Percentiles rank a stretch among this genome's conserved stretches.
phyloP scores from a whole-genome alignment of 2,329 filamentous ascomycete species.

The Hymenoscyphus occultus region DNA sequence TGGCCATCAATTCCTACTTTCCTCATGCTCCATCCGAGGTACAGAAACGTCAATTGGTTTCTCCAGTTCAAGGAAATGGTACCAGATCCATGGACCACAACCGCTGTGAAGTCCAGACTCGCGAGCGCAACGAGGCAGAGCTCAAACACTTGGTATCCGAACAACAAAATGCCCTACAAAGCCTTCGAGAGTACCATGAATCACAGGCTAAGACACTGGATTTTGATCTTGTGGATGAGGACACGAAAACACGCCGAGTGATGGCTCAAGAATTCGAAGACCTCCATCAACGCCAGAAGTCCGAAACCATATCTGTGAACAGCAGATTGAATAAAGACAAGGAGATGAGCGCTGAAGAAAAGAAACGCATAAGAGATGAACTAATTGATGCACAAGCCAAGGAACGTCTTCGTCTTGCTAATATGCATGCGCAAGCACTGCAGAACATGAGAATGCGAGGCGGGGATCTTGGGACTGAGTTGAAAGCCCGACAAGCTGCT shows the following conservation, averaged over 20 bases:
- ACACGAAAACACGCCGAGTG: too few relatives aligned
- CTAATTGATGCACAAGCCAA: not conserved
- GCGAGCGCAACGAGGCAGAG: not conserved
- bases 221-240: not conserved
- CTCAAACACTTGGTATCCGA: not conserved
- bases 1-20: slow-evolving; percentile 18
- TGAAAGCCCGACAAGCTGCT: not conserved
- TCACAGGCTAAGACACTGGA: not conserved
- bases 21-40: not conserved
- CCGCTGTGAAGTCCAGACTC: not conserved
- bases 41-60: not conserved
- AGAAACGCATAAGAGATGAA: not conserved
- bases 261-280: not conserved
- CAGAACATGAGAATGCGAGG: not conserved
- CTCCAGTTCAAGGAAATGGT: not conserved
- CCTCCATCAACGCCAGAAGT: not conserved
- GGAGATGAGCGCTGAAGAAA: not conserved
- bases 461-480: not conserved
- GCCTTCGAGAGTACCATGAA: not conserved
- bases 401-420: not conserved
- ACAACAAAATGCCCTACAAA: not conserved
- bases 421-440: not conserved
- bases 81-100: not conserved
- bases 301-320: not conserved
- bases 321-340: not conserved